These are phyloP conservation scores for Plectosphaerella plurivora DNA, from an alignment of 2,329 filamentous ascomycete species.

Conservation along the genomic window DNA sequence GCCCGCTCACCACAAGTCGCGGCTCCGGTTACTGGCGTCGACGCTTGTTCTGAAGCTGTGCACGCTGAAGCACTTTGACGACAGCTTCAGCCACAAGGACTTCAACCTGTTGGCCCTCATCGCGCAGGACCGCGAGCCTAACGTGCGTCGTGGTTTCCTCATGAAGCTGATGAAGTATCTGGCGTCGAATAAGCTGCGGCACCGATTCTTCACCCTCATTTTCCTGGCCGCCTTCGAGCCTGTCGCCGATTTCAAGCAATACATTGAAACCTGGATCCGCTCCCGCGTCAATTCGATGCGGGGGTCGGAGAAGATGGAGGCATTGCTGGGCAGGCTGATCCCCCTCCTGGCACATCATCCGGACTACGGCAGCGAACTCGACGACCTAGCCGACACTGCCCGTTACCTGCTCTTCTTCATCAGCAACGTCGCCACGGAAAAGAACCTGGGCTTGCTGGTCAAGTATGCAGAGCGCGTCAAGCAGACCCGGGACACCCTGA, in stretches of 20 bases:
- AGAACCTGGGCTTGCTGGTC: slow-evolving; percentile 84
- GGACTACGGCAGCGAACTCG: slow-evolving; percentile 66
- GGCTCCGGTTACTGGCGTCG: slow-evolving; percentile 77
- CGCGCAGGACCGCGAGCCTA: slow-evolving; percentile 69
- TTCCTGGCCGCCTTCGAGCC: slow-evolving; percentile 94
- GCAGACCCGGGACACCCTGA: slow-evolving; percentile 77
- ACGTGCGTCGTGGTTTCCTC: slow-evolving; percentile 76
- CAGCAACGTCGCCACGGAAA: slow-evolving; percentile 73
- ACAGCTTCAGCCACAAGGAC: slow-evolving; percentile 63
- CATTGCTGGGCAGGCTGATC: slow-evolving; percentile 74
- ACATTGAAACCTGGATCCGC: slow-evolving; percentile 82
- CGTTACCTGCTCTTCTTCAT: slow-evolving; percentile 90
- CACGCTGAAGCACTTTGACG: slow-evolving; percentile 70
- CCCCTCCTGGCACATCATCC: slow-evolving; percentile 91
- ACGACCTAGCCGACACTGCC: slow-evolving; percentile 75
- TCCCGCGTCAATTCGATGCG: slow-evolving; percentile 68
- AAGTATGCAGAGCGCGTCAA: slow-evolving; percentile 92
- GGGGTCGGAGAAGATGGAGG: slow-evolving; percentile 65
- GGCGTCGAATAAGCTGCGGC: slow-evolving; percentile 62
- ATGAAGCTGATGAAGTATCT: slow-evolving; percentile 89
- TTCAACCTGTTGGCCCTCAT: slow-evolving; percentile 82
- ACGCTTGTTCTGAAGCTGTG: slow-evolving; percentile 82
- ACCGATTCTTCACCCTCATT: slow-evolving; percentile 82
- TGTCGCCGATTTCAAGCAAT: slow-evolving; percentile 63
- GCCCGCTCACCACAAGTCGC: slow-evolving; percentile 70